Evolutionary conservation across 352 stramenopile genomes (phyloP), one percentile per base, ranked within the genome.

Genomic region (Phytophthora vignae): DNA sequence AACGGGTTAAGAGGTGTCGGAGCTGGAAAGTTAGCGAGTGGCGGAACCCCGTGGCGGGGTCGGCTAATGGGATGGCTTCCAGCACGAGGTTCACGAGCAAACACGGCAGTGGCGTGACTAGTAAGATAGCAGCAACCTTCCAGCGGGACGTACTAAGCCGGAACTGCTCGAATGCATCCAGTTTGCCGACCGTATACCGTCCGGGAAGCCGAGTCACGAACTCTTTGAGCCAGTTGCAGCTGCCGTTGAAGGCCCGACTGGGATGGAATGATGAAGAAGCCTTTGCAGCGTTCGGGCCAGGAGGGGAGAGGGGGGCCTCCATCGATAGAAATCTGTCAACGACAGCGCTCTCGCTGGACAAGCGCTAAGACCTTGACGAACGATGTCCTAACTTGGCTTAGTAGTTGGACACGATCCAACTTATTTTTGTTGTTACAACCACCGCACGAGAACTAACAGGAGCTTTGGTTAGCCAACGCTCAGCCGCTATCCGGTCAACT

Each of bases 151-250:
- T 66, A 6, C 25, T 25, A 2, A 25, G 36, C 5, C 60, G 50
- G 15, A 60, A 78, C 12, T 29, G 31, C 1, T 66, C 31, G 17
- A 71, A 71, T 6, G 71, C 60, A 11, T 78, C 60, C 15, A 72
- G 49, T 42, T 78, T 78, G 22, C 66, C 67, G 52, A 74, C 38
- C 4, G 60, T 78, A 49, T 78, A 78, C 3, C 73, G 49, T 33
- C 61, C 65, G 6, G 54, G 52, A 8, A 67, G 25, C 4, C 38
- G 57, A 10, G 38, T 25, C 8, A 64, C 42, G 12, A 64, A 11
- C 7, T 9, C 10, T 10, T 15, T 19, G 8, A 56, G 2, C 58
- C 58, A 64, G 3, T 33, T 53, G 33, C 36, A 5, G 9, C 36
- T 15, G 12, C 8, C 2, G 9, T 11, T 15, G 12, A 42, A 15